Evolutionary conservation across 768 basidiomycete genomes (phyloP), one percentile per base, ranked within the genome.

Genomic region (Mycena metata): DNA sequence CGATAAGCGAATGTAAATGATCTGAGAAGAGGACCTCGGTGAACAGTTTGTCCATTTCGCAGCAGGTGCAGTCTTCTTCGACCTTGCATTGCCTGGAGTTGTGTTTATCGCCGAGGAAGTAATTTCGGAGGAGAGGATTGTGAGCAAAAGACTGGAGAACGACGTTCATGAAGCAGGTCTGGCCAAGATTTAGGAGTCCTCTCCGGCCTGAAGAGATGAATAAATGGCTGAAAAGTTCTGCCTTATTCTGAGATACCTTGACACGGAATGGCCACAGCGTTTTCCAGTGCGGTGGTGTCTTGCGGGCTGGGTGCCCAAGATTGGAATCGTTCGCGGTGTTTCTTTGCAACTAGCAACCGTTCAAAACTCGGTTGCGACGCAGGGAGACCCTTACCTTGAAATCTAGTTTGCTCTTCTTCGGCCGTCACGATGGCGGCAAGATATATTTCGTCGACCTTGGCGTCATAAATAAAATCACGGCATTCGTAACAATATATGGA

Each of bases 81-180:
- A 80, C 77, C 74, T 89, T 92, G 77, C 95, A 96, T 51, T 88
- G 79, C 67, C 80, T 84, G 72, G 79, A 84, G 75, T 96, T 95
- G 76, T 99, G 97, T 76, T 90, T 93, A 78, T 98, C 97, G 64
- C 91, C 88, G 26, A 98, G 89, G 75, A 96, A 98, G 77, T 93
- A 94, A 72, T 94, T 92, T 39, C 95, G 88, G 6, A 98, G 82
- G 6, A 97, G 83, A 0, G 97, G 96, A 73, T 98, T 99, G 79
- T 95, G 92, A 10, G 94, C 83, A 73, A 99, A 91, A 15, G 88
- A 89, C 78, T 99, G 97, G 13, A 99, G 85, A 23, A 98, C 90
- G 58, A 92, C 95, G 70, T 95, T 97, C 73, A 99, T 85, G 81
- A 96, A 98, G 76, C 97, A 99, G 0, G 96, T 98, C 77, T 96